Evolutionary conservation across 768 basidiomycete species (phyloP), one percentile per base, ranked within the genome.

Genomic region (Asterophora parasitica): DNA sequence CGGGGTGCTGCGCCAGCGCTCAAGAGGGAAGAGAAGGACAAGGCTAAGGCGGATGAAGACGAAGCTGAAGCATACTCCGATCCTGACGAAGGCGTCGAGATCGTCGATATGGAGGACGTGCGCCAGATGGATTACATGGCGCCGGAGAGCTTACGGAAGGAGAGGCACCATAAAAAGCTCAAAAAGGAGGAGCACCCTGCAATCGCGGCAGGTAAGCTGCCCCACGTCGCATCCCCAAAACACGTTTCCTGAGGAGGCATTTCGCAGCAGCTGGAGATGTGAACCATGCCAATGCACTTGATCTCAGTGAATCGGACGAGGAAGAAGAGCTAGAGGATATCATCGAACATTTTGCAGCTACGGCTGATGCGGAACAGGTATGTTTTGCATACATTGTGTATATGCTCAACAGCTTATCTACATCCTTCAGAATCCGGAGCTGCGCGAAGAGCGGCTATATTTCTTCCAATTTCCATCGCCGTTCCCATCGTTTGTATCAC

Each of bases 401-500:
- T 17, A n/a, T 9, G 12, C 11, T 4, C 10, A 8, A 2, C n/a
- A 2, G 16, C 9, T 28, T n/a, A 11, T 26, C 33, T 16, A 37
- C 8, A 37, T 31, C 48, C 35, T 33, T 20, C 33, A 56, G 81
- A 78, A 79, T 47, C 58, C 71, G 20, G 61, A 69, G 42, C 54
- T 75, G 31, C 74, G 73, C 44, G 82, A 81, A 63, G 84, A 89
- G 45, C 74, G 77, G 15, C 67, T 95, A 3, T 95, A 88, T 59
- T 84, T 92, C 56, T 93, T 95, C 69, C 92, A 94, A 61, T 95
- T 95, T 58, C 93, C 93, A 0, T 63, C 72, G 7, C 88, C 90
- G 0, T 93, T 96, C 65, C 92, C 92, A 0, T 75, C 70, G 4
- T 93, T 93, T 66, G 49, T 70, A 2, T 68, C 77, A 6, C 58